Conservation (phyloP, 148 eudicot genomes). For the Drosera capensis region DNA sequence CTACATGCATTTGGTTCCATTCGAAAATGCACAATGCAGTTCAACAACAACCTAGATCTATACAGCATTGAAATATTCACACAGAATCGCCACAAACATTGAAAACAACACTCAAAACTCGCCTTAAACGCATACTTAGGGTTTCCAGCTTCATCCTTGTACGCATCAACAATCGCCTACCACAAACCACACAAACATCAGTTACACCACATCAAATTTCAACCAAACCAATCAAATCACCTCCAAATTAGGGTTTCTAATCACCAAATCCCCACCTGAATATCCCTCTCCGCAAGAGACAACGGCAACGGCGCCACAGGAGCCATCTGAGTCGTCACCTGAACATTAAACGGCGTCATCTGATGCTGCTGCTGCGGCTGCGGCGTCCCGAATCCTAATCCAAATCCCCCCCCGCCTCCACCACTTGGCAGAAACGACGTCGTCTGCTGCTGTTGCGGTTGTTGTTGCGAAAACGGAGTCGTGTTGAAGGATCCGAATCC, state of each 20-base stretch:
- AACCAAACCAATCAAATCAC: background rate
- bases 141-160: slow-evolving; percentile 80
- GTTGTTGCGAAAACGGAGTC: slow-evolving; percentile 36
- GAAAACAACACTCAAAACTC: too few relatives aligned
- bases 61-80: too few relatives aligned
- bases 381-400: slow-evolving; percentile 16
- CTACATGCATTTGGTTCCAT: too few relatives aligned
- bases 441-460: slow-evolving; percentile 17
- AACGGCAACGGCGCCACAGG: slow-evolving; percentile 95
- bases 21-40: too few relatives aligned
- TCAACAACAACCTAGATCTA: too few relatives aligned
- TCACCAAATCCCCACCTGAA: slow-evolving; percentile 34
- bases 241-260: slow-evolving; percentile 8
- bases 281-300: slow-evolving; percentile 94
- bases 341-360: slow-evolving; percentile 25
- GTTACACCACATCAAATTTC: too few relatives aligned
- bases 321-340: slow-evolving; percentile 95
- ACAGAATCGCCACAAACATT: too few relatives aligned
- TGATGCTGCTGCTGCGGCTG: slow-evolving; percentile 16
- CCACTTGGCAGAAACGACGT: slow-evolving; percentile 36
- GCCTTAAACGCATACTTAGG: slow-evolving; percentile 85
- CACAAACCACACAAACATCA: slow-evolving; percentile 6
- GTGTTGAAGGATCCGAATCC: slow-evolving; percentile 33
- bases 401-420: slow-evolving; percentile 22
- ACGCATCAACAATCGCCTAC: slow-evolving; percentile 85